These are phyloP conservation scores for Suillus lakei DNA, from an alignment of 768 basidiomycete genomes.

Conservation along the genomic window DNA sequence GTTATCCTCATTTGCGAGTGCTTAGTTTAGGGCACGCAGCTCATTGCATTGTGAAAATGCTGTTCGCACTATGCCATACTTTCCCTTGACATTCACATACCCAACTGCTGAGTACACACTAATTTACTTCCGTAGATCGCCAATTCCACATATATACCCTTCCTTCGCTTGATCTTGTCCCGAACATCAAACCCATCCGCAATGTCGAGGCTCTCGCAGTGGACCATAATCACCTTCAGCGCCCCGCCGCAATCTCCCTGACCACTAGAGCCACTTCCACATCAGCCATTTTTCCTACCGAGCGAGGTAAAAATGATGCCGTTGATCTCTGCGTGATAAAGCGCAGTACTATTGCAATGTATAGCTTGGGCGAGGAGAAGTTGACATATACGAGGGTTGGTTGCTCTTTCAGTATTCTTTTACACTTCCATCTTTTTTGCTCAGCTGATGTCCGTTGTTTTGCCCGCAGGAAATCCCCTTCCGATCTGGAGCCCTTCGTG, in stretches of 20 bases:
- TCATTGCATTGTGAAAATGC: background rate
- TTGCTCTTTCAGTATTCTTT: background rate
- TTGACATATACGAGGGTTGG: constrained; percentile 64
- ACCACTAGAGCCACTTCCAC: constrained; percentile 30
- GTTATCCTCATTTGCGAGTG: constrained; percentile 28
- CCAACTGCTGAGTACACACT: background rate
- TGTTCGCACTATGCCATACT: background rate
- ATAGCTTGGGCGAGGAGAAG: constrained; percentile 63
- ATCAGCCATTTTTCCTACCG: background rate
- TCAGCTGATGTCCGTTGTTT: constrained; percentile 1
- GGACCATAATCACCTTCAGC: constrained; percentile 72
- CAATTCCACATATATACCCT: constrained; percentile 80
- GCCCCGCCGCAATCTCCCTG: constrained; percentile 49
- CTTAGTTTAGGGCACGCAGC: background rate
- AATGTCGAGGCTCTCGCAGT: constrained; percentile 82
- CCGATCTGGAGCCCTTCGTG: constrained; percentile 58
- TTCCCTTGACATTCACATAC: background rate
- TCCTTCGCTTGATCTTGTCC: constrained; percentile 77
- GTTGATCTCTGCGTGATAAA: constrained; percentile 80
- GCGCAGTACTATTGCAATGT: constrained; percentile 64
- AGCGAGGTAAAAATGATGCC: constrained; percentile 43
- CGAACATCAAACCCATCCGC: constrained; percentile 74
- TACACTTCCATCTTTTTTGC: background rate
- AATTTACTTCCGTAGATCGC: constrained; percentile 43
- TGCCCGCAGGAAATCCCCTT: constrained; percentile 69